Evolutionary conservation across 2,329 filamentous ascomycete genomes (phyloP).

Genomic region (Orbilia ellipsospora): DNA sequence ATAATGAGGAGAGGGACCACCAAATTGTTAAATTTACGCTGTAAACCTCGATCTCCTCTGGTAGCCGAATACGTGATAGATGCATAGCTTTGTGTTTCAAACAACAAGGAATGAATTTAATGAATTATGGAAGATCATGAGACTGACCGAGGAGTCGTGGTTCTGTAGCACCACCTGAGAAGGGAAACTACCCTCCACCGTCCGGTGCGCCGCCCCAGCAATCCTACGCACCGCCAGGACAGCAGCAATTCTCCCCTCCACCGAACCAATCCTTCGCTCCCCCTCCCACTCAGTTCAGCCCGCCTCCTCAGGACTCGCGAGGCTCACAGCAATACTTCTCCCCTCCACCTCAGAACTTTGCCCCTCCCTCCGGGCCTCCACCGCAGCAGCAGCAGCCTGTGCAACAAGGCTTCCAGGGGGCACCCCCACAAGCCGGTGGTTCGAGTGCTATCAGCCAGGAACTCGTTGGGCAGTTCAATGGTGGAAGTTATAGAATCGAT

Average conservation of each 20-base stretch:
- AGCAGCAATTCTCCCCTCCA: slow-evolving; percentile 66
- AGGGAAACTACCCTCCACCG: slow-evolving; percentile 53
- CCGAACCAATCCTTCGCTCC: slow-evolving; percentile 64
- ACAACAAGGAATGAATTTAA: not conserved
- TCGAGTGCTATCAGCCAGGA: slow-evolving; percentile 67
- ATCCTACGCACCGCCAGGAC: slow-evolving; percentile 59
- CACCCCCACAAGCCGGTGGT: slow-evolving; percentile 59
- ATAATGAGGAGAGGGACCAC: not conserved
- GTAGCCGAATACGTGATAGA: too few relatives aligned
- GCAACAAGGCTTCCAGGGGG: slow-evolving; percentile 60
- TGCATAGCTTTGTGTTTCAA: not conserved
- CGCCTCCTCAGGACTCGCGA: slow-evolving; percentile 55
- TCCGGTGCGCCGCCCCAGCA: slow-evolving; percentile 57
- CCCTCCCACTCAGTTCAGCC: slow-evolving; percentile 56
- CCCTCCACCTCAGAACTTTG: slow-evolving; percentile 58
- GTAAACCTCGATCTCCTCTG: too few relatives aligned
- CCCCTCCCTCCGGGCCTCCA: slow-evolving; percentile 56
- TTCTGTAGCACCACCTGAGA: slow-evolving; percentile 37
- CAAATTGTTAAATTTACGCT: not conserved
- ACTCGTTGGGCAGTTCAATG: slow-evolving; percentile 96
- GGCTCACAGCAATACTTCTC: slow-evolving; percentile 59
- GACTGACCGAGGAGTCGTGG: slow-evolving; percentile 8
- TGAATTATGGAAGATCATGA: too few relatives aligned
- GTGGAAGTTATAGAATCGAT: slow-evolving; percentile 90
- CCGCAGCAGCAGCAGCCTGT: slow-evolving; percentile 59